Base-by-base conservation (phyloP, 768 basidiomycete genomes). In the Pisolithus microcarpus region DNA sequence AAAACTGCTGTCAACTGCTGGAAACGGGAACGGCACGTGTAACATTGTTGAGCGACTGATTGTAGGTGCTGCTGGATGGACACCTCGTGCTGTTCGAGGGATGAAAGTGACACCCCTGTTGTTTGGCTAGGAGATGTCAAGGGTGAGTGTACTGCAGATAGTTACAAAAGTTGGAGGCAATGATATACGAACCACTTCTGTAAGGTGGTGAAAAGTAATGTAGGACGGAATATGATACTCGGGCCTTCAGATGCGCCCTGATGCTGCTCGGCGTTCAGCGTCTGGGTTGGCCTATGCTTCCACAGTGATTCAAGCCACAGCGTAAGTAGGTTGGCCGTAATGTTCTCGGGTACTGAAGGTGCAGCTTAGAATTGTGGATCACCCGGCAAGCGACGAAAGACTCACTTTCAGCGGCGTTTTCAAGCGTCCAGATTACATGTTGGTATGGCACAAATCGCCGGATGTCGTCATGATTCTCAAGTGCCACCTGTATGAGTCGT, bases 231-330 rank as follows among this genome's bases (percentile, higher is more conserved):
- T 31, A 83, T 68, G 34, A 74, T 52, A 8, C 67, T 60, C n/a
- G 79, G 70, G 10, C 72, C 72, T 37, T 57, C 50, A 30, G 55
- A 24, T 7, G 19, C 23, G 7, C 53, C 51, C 67, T 69, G 39
- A 36, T 19, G 38, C 53, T 37, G 24, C 9, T 38, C n/a, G 30
- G 28, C 21, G 56, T 56, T 31, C 44, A 58, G 60, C 37, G 3
- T 26, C 49, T 51, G 31, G 18, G 43, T 45, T 16, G 56, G 46
- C 18, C 38, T 19, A 48, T 45, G 52, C 31, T 51, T 63, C 81
- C 81, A 85, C 3, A 83, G 45, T 4, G 70, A 66, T 52, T 72
- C 70, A 1, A 84, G 63, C 80, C 81, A 81, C 51, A 73, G 67
- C 34, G 72, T 68, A 48, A 75, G 72, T 5, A 67, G 59, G 46